phyloP scores from a whole-genome alignment of 371 early-diverging fungal genomes.

The Zychaea mexicana region DNA sequence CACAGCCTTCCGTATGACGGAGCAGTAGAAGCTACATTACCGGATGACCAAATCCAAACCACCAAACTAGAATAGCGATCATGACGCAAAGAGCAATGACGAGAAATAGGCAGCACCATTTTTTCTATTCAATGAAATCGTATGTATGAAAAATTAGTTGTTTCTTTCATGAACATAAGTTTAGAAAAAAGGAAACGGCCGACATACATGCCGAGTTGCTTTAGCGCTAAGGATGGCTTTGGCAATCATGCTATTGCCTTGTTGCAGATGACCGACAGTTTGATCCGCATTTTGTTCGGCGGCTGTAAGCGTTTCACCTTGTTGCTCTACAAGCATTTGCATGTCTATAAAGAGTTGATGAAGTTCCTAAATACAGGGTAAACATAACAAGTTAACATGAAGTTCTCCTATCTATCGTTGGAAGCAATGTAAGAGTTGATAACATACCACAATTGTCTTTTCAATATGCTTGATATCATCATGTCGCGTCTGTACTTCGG shows the following conservation, averaged over 20 bases:
- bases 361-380: constrained; percentile 9
- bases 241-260: constrained; percentile 66
- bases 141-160: not conserved
- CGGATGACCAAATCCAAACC: constrained; percentile 34
- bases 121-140: constrained; percentile 40
- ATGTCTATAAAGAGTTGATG: constrained; percentile 58
- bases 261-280: constrained; percentile 63
- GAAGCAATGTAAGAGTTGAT: constrained; percentile 25
- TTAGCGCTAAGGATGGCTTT: constrained; percentile 68
- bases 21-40: constrained; percentile 4
- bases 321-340: constrained; percentile 76
- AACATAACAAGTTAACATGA: not conserved
- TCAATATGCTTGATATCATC: constrained; percentile 82
- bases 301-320: constrained; percentile 70
- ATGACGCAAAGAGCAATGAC: constrained; percentile 42
- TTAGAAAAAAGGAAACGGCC: not conserved
- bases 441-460: constrained; percentile 71
- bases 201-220: constrained; percentile 64
- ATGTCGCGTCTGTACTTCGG: constrained; percentile 79
- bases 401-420: not conserved
- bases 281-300: constrained; percentile 65
- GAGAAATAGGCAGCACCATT: constrained; percentile 56
- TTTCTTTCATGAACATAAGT: no score
- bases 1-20: not conserved
- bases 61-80: constrained; percentile 42